Percentiles rank a stretch among this genome's conserved stretches.
phyloP scores from a whole-genome alignment of 768 basidiomycete genomes.

The Hygrophorus pudorinus region DNA sequence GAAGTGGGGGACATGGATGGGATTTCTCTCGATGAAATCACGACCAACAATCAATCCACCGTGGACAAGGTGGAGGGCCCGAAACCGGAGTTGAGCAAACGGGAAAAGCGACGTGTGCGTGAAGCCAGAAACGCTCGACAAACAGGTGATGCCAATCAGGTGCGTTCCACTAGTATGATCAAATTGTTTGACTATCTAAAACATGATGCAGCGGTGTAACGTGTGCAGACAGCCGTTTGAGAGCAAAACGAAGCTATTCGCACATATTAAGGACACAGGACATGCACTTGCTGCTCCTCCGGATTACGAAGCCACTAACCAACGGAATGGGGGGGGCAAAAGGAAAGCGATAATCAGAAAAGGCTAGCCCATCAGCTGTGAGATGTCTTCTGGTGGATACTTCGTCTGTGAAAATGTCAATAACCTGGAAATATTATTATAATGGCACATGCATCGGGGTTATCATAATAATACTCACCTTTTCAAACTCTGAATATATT shows the following conservation, averaged over 20 bases:
- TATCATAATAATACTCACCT: conserved; percentile 37
- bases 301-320: conserved; percentile 18
- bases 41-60: neutral
- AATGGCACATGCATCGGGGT: neutral
- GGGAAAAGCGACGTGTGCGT: conserved; percentile 68
- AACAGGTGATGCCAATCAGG: conserved; percentile 12
- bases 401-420: conserved; percentile 95
- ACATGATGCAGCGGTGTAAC: conserved; percentile 46
- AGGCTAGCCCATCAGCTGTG: conserved; percentile 80
- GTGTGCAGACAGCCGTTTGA: conserved; percentile 53
- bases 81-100: conserved; percentile 43
- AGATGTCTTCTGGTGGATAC: conserved; percentile 87
- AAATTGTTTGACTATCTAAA: neutral
- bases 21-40: no score
- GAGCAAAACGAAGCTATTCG: conserved; percentile 67
- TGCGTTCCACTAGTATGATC: conserved; percentile 5
- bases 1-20: no score
- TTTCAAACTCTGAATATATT: conserved; percentile 97
- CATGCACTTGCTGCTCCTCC: conserved; percentile 52
- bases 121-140: conserved; percentile 62
- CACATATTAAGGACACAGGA: conserved; percentile 58
- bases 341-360: conserved; percentile 19
- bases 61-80: conserved; percentile 8
- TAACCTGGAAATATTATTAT: conserved; percentile 38
- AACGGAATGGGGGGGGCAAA: conserved; percentile 31